Conservation (phyloP, 2,329 filamentous ascomycete species). For the Calonectria pteridis region DNA sequence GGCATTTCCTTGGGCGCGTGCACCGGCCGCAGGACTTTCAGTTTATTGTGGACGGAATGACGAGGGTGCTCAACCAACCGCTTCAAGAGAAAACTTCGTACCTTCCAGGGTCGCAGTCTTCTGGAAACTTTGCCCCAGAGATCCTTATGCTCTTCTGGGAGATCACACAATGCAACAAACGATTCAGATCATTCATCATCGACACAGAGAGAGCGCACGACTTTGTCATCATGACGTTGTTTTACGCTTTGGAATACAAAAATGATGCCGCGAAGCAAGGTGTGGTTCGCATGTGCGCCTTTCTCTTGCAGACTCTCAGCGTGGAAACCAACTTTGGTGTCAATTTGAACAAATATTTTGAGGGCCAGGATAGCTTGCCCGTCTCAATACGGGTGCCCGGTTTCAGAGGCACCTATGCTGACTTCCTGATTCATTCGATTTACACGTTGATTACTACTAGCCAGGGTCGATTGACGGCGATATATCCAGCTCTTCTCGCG, state of each 20-base stretch:
- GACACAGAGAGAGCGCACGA: constrained; percentile 95
- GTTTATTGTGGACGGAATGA: constrained; percentile 96
- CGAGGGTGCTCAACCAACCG: constrained; percentile 90
- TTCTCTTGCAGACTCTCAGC: constrained; percentile 93
- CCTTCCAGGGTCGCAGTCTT: constrained; percentile 84
- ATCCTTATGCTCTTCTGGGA: constrained; percentile 99
- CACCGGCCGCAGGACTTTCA: constrained; percentile 98
- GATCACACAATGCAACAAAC: constrained; percentile 95
- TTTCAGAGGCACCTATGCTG: constrained; percentile 91
- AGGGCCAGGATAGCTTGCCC: constrained; percentile 89
- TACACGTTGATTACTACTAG: constrained; percentile 92
- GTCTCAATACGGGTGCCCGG: constrained; percentile 82
- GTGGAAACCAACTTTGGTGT: constrained; percentile 92
- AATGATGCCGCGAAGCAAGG: constrained; percentile 90
- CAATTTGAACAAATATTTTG: constrained; percentile 90
- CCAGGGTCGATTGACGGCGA: constrained; percentile 88
- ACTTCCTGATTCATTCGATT: constrained; percentile 95
- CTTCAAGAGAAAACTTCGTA: constrained; percentile 91
- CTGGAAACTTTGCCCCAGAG: constrained; percentile 90
- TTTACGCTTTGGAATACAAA: constrained; percentile 92
- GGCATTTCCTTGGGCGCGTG: constrained; percentile 89
- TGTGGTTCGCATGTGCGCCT: constrained; percentile 96
- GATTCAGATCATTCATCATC: constrained; percentile 96
- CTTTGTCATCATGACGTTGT: constrained; percentile 89
- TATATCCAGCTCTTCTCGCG: constrained; percentile 91